phyloP scores from a whole-genome alignment of 1,284 basidiomycete genomes.

The Tilletia walkeri region DNA sequence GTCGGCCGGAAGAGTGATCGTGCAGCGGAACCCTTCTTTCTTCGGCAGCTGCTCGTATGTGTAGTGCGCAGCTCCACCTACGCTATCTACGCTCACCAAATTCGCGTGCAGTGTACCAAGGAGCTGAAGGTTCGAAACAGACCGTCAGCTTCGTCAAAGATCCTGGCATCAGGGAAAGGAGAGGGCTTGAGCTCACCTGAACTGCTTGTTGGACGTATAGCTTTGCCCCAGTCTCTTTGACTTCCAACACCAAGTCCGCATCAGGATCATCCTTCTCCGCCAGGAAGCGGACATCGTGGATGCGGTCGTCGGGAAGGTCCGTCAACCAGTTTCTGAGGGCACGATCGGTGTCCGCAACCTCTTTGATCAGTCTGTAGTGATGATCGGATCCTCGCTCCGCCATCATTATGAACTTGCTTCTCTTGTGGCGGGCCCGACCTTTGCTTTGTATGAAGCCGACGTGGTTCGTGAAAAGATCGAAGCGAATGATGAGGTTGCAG shows the following conservation, averaged over 20 bases:
- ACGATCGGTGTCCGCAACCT: slow-evolving; percentile 15
- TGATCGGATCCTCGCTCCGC: slow-evolving; percentile 28
- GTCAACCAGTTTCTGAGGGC: slow-evolving; percentile 5
- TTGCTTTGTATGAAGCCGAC: slow-evolving; percentile 40
- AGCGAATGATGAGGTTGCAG: slow-evolving; percentile 42
- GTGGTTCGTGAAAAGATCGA: slow-evolving; percentile 40
- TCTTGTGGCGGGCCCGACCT: slow-evolving; percentile 32
- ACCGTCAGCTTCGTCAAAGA: neutral
- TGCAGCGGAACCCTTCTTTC: slow-evolving; percentile 1
- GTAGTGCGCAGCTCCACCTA: neutral
- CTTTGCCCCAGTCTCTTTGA: neutral
- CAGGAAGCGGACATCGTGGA: neutral
- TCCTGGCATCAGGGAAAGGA: neutral
- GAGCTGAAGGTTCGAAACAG: neutral
- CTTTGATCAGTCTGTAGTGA: slow-evolving; percentile 22
- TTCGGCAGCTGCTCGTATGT: neutral
- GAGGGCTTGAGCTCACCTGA: neutral
- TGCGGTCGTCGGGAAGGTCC: slow-evolving; percentile 9
- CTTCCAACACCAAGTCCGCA: neutral
- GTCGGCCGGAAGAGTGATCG: neutral
- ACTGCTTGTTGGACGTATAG: neutral
- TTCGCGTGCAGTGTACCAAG: neutral
- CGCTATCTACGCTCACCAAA: neutral
- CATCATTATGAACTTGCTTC: slow-evolving; percentile 35
- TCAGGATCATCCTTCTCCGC: slow-evolving; percentile 1